These are phyloP conservation scores for Diaporthe nobilis DNA, from an alignment of 2,329 filamentous ascomycete species.

Conservation along the genomic window DNA sequence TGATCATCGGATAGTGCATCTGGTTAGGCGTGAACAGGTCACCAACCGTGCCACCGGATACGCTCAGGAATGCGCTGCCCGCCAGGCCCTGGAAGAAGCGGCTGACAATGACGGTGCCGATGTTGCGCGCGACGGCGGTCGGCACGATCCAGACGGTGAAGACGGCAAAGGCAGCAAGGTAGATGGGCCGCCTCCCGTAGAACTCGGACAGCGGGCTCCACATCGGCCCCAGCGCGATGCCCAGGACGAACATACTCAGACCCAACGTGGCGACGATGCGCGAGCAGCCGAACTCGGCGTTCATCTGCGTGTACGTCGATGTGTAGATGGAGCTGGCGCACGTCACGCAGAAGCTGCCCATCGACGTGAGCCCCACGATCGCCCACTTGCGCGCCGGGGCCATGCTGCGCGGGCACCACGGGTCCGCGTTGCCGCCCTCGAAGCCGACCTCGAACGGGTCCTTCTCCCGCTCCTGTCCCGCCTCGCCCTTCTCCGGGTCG, in stretches of 20 bases:
- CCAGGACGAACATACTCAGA: conserved; percentile 85
- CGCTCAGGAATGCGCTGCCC: conserved; percentile 77
- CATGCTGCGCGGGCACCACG: conserved; percentile 81
- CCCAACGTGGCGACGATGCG: conserved; percentile 83
- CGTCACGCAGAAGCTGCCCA: conserved; percentile 87
- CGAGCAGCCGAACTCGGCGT: conserved; percentile 79
- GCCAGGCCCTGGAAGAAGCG: conserved; percentile 84
- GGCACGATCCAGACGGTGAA: conserved; percentile 88
- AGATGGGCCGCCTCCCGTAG: conserved; percentile 86
- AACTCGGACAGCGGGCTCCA: conserved; percentile 80
- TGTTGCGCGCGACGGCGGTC: conserved; percentile 84
- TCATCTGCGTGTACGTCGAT: conserved; percentile 83
- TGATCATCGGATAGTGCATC: conserved; percentile 85
- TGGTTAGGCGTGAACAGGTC: conserved; percentile 80
- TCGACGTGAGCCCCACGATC: conserved; percentile 80
- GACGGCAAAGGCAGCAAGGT: conserved; percentile 79
- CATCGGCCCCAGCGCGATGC: conserved; percentile 75
- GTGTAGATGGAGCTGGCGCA: conserved; percentile 92
- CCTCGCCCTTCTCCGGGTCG: conserved; percentile 12
- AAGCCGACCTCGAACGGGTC: conserved; percentile 79
- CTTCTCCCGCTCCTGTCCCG: conserved; percentile 47
- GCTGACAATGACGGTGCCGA: conserved; percentile 82
- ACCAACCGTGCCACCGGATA: conserved; percentile 88
- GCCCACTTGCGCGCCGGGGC: conserved; percentile 79
- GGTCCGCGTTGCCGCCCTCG: conserved; percentile 78